phyloP scores from a whole-genome alignment of 768 basidiomycete species.

The Termitomyces sp. region DNA sequence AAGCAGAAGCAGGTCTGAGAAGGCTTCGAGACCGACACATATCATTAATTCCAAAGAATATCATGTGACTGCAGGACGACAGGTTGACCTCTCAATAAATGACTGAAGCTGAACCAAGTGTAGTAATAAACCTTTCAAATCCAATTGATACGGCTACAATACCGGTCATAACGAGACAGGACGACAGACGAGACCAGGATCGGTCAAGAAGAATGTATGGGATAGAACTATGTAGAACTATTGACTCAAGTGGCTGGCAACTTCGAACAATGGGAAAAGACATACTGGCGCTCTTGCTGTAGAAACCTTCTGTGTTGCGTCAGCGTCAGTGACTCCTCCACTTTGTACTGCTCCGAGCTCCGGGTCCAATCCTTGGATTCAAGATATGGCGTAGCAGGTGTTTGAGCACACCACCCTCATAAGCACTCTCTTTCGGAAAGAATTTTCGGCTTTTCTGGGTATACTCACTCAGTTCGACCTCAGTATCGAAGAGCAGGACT shows the following conservation, averaged over 20 bases:
- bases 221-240: background rate
- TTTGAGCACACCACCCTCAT: conserved; percentile 25
- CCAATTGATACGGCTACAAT: background rate
- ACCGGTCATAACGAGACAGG: background rate
- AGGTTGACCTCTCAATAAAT: too few species aligned
- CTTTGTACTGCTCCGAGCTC: background rate
- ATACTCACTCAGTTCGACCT: conserved; percentile 24
- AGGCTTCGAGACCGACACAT: too few species aligned
- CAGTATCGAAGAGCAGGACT: conserved; percentile 17
- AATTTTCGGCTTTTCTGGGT: conserved; percentile 17
- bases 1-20: background rate
- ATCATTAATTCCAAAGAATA: too few species aligned
- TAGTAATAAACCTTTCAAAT: background rate
- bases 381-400: conserved; percentile 25
- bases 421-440: conserved; percentile 24
- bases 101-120: too few species aligned
- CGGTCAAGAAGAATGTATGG: too few species aligned
- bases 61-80: too few species aligned
- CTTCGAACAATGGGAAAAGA: background rate
- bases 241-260: background rate
- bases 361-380: background rate
- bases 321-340: background rate
- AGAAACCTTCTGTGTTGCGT: background rate
- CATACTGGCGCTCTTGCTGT: background rate
- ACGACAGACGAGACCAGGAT: too few species aligned